Evolutionary conservation across 495 filamentous ascomycete species (phyloP).

Genomic region (Hyaloscypha variabilis): DNA sequence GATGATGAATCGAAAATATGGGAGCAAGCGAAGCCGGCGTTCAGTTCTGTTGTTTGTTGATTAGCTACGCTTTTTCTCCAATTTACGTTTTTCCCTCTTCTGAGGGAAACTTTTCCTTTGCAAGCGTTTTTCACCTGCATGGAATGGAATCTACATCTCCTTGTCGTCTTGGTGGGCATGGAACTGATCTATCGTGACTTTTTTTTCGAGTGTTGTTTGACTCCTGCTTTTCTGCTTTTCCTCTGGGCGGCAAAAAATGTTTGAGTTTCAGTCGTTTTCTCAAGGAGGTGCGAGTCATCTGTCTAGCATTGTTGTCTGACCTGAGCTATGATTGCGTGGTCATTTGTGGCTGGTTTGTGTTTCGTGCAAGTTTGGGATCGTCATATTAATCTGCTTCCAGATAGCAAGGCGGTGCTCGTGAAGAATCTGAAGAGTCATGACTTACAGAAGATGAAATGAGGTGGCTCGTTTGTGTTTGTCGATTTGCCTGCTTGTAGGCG

Average conservation of each 20-base stretch:
- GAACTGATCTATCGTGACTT: neutral
- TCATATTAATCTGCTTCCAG: no score
- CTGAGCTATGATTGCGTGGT: no score
- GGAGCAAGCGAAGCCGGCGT: slow-evolving; percentile 8
- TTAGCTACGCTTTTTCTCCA: neutral
- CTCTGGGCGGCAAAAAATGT: neutral
- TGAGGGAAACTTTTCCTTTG: neutral
- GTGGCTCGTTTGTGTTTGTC: no score
- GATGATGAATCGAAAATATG: slow-evolving; percentile 2
- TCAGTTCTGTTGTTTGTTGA: neutral
- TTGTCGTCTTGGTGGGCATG: no score
- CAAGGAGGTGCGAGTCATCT: neutral
- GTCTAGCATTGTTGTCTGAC: neutral
- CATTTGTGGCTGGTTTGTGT: no score
- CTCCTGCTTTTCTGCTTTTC: neutral
- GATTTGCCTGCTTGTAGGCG: no score
- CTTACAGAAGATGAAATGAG: no score
- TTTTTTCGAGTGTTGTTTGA: no score
- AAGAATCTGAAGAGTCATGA: no score
- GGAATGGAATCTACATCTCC: neutral
- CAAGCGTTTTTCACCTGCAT: neutral
- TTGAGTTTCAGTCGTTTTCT: neutral
- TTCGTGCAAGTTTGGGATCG: no score
- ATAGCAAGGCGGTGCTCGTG: no score
- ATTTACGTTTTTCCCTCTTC: neutral